A percentile compares a stretch with the other conserved stretches of the same genome.
phyloP scores from a whole-genome alignment of 768 basidiomycete genomes.

The Lyophyllum shimeji region DNA sequence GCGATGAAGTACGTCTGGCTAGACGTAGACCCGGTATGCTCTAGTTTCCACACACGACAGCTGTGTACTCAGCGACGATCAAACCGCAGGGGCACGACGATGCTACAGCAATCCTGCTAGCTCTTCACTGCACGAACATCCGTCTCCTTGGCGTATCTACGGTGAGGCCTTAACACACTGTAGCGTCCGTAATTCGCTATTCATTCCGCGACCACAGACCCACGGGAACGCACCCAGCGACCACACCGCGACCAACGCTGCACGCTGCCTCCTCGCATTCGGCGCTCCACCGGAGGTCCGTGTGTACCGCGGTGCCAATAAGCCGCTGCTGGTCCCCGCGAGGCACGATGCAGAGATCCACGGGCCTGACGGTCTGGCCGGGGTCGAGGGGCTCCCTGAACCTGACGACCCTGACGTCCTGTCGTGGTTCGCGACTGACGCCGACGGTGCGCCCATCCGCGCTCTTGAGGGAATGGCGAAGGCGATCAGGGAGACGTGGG shows the following conservation, averaged over 20 bases:
- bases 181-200: not conserved
- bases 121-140: constrained; percentile 63
- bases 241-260: constrained; percentile 70
- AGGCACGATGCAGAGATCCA: constrained; percentile 79
- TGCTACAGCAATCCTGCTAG: constrained; percentile 80
- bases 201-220: constrained; percentile 42
- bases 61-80: not conserved
- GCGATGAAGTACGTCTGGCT: constrained; percentile 51
- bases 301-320: constrained; percentile 68
- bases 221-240: constrained; percentile 76
- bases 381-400: constrained; percentile 74
- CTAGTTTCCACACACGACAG: not conserved
- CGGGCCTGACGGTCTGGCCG: constrained; percentile 79
- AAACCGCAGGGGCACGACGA: constrained; percentile 79
- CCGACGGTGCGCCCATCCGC: constrained; percentile 40
- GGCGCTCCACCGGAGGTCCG: constrained; percentile 56
- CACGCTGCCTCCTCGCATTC: constrained; percentile 74
- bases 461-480: constrained; percentile 72
- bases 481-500: constrained; percentile 55
- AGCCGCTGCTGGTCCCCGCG: constrained; percentile 63
- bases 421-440: constrained; percentile 44
- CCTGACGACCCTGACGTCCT: constrained; percentile 47
- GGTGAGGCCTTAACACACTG: constrained; percentile 35
- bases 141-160: constrained; percentile 82
- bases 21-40: constrained; percentile 62